Percentiles rank a stretch among this genome's conserved stretches.
Conservation (phyloP, 2,329 filamentous ascomycete species). For the Beauveria varroae region DNA sequence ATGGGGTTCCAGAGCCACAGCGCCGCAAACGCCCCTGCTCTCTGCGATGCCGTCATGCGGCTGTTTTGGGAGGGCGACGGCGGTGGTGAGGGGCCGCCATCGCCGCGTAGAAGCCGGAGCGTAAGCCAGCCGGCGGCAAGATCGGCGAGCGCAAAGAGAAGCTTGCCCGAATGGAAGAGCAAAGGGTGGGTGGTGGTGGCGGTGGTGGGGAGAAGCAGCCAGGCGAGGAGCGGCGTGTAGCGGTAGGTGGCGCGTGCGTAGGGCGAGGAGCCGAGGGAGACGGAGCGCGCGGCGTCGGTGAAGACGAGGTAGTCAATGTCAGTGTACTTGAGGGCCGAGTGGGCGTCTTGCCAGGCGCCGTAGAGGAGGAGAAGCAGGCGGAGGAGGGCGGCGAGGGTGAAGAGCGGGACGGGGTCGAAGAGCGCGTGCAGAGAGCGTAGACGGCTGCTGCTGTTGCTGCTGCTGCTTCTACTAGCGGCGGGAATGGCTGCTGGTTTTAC, state of each 20-base stretch:
- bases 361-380: conserved; percentile 73
- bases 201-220: conserved; percentile 66
- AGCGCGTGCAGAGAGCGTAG: conserved; percentile 17
- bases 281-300: conserved; percentile 82
- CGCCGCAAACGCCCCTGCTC: conserved; percentile 68
- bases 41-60: conserved; percentile 35
- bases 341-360: conserved; percentile 84
- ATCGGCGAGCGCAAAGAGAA: conserved; percentile 77
- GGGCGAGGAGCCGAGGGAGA: conserved; percentile 60
- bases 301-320: conserved; percentile 99
- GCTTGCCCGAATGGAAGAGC: conserved; percentile 81
- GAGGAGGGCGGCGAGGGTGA: conserved; percentile 52
- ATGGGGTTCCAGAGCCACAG: conserved; percentile 97
- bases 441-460: conserved; percentile 3
- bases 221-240: conserved; percentile 90
- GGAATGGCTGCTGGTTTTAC: not conserved
- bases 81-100: no score
- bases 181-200: conserved; percentile 25
- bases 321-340: conserved; percentile 92
- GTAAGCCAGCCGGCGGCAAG: conserved; percentile 78
- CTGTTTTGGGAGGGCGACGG: not conserved
- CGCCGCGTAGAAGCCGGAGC: conserved; percentile 23
- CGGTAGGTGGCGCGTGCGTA: conserved; percentile 92
- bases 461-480: not conserved
- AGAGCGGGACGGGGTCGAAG: conserved; percentile 38